These are phyloP conservation scores for Conoideocrella luteorostrata DNA, from an alignment of 2,329 filamentous ascomycete genomes.

Conservation along the genomic window DNA sequence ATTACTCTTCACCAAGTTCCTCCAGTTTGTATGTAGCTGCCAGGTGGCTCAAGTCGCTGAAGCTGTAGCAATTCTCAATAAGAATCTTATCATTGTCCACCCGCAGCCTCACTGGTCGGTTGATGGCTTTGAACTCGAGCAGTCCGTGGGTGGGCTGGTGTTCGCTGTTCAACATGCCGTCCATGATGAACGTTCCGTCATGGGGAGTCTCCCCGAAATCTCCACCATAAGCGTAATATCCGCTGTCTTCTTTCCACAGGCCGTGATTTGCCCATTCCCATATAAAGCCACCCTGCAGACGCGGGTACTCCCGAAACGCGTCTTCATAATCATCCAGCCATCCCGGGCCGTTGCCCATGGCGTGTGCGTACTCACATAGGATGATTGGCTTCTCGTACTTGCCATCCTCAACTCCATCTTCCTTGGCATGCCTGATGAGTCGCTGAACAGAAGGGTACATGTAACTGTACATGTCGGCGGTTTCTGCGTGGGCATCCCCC, in stretches of 20 bases:
- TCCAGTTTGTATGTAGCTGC: slow-evolving; percentile 38
- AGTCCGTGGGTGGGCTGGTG: slow-evolving; percentile 53
- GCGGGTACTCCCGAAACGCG: slow-evolving; percentile 52
- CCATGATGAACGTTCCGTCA: slow-evolving; percentile 57
- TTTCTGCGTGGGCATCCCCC: slow-evolving; percentile 51
- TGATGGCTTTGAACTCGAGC: slow-evolving; percentile 50
- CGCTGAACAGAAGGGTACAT: slow-evolving; percentile 57
- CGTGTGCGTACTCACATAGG: slow-evolving; percentile 52
- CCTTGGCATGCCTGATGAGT: slow-evolving; percentile 39
- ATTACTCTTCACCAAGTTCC: slow-evolving; percentile 32
- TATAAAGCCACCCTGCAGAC: slow-evolving; percentile 60
- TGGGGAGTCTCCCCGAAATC: slow-evolving; percentile 57
- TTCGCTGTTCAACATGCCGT: slow-evolving; percentile 47
- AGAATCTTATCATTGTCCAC: slow-evolving; percentile 29
- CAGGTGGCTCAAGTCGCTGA: slow-evolving; percentile 36
- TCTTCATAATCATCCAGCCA: slow-evolving; percentile 62
- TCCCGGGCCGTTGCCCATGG: slow-evolving; percentile 71
- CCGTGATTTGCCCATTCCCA: slow-evolving; percentile 63
- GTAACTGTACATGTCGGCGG: slow-evolving; percentile 59
- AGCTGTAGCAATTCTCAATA: slow-evolving; percentile 46
- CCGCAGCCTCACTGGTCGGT: slow-evolving; percentile 44
- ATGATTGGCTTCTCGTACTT: slow-evolving; percentile 52
- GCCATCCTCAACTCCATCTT: slow-evolving; percentile 37
- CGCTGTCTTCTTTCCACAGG: slow-evolving; percentile 37
- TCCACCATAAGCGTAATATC: slow-evolving; percentile 52